Base-by-base conservation (phyloP, 2,329 filamentous ascomycete species). In the Tolypocladium tropicale region DNA sequence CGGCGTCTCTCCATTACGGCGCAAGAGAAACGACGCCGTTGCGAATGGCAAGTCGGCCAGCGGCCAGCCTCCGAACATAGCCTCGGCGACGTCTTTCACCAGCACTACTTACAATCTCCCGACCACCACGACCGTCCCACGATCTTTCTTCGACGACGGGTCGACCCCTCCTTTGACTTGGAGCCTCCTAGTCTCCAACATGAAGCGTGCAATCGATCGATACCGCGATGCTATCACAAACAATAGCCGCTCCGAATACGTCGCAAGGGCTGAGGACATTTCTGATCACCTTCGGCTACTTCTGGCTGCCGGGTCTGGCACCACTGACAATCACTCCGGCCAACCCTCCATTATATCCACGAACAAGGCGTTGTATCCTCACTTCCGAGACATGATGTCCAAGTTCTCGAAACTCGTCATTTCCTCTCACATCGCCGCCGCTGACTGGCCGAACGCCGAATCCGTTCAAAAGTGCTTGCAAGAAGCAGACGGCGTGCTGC, bases 361-460 rank as follows among this genome's bases (percentile, higher is more conserved):
- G 6, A 99, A 99, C 77, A 97, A 97, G 71, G 89, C 91, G 0
- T 77, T 99, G 18, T 97, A 97, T 67, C 94, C 94, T 28, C 92
- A 97, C 72, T 99, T 99, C 73, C 82, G 94, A 55, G 94, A 97
- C 68, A 97, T 97, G 86, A 99, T 99, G 94, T 97, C 94, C 49
- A 92, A 95, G 65, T 99, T 99, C 70, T 97, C 94, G n/a, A 99
- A 99, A 71, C 79, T 99, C 11, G 94, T 99, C 49, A 86, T 99
- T 52, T 99, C 94, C 3, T 97, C 94, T 16, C 94, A 99, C 68
- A 96, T 99, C 68, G 94, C 94, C 41, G 91, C 93, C 6, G 90
- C 93, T 36, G 94, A 99, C 73, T 97, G 91, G 84, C 92, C 93
- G 10, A 91, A 93, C 55, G 86, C 90, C 18, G 94, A 99, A 71